Base-by-base conservation (phyloP, 2,329 filamentous ascomycete genomes). In the Cercospora brassicicola region DNA sequence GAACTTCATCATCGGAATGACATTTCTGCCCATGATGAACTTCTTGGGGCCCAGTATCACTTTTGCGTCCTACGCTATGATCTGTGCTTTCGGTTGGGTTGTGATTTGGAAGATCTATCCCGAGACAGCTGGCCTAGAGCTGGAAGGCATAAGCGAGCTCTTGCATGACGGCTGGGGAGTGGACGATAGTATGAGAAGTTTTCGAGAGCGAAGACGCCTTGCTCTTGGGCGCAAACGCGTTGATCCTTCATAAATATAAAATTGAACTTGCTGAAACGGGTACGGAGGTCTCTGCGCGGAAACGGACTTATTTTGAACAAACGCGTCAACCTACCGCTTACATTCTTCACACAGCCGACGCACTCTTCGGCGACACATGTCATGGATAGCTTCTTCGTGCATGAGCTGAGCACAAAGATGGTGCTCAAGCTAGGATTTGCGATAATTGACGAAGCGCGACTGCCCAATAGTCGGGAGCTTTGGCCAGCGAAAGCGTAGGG, bases 1-100 rank as follows among this genome's bases (percentile, higher is more conserved):
- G 26, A 98, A 98, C 78, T 95, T 96, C 68, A 78, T 95, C 18
- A 85, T 97, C 1, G 94, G 93, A 0, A 81, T 96, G 69, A 95
- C 92, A 0, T 98, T 98, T 75, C 78, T 98, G 74, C 93, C 93
- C 0, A 86, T 97, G 84, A 93, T 97, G 90, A 88, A 94, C 69
- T 79, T 83, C 9, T 76, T 96, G 71, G 90, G 87, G 5, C 90
- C 93, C 0, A 83, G 85, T 6, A 90, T 88, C 82, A 96, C 93
- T 0, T 97, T 98, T 82, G 85, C 87, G 0, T 78, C 91, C n/a
- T 98, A 97, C 80, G 90, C 90, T 0, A 74, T 78, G 0, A 82
- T 97, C 1, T 97, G 93, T 77, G 79, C 82, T 1, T 75, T 80
- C 1, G 92, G 92, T 0, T 95, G 91, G 85, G 75, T 84, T 23